Percentiles rank a stretch among this genome's conserved stretches.
These are phyloP conservation scores for Monosporascus ibericus DNA, from an alignment of 2,329 filamentous ascomycete genomes.

Conservation along the genomic window DNA sequence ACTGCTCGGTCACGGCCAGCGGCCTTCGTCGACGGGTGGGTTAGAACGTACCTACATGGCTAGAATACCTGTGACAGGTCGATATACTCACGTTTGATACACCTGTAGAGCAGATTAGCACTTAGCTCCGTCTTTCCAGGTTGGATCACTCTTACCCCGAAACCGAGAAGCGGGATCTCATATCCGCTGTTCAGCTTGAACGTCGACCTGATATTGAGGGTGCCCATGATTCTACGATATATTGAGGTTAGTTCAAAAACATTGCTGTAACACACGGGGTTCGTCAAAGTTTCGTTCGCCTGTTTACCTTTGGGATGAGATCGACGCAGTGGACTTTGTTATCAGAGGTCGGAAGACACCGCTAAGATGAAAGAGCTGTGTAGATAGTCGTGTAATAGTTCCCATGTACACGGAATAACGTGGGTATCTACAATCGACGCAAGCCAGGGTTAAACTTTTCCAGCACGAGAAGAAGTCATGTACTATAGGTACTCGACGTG, in stretches of 20 bases:
- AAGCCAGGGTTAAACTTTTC: too few relatives aligned
- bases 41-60: neutral
- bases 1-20: slow-evolving; percentile 29
- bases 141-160: slow-evolving; percentile 37
- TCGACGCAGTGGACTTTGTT: too few relatives aligned
- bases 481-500: too few relatives aligned
- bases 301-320: too few relatives aligned
- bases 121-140: neutral
- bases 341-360: too few relatives aligned
- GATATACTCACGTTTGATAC: slow-evolving; percentile 42
- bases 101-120: slow-evolving; percentile 30
- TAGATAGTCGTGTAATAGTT: too few relatives aligned
- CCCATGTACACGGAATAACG: too few relatives aligned
- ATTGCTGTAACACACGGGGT: too few relatives aligned
- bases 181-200: slow-evolving; percentile 50
- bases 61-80: neutral
- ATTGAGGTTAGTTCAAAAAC: neutral
- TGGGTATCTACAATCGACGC: too few relatives aligned
- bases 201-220: slow-evolving; percentile 40
- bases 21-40: slow-evolving; percentile 19
- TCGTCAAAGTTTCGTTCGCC: too few relatives aligned
- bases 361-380: too few relatives aligned
- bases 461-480: too few relatives aligned
- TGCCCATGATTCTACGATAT: slow-evolving; percentile 35
- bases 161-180: slow-evolving; percentile 46